Conservation (phyloP, 331 rosid species). For the Phaseolus coccineus region DNA sequence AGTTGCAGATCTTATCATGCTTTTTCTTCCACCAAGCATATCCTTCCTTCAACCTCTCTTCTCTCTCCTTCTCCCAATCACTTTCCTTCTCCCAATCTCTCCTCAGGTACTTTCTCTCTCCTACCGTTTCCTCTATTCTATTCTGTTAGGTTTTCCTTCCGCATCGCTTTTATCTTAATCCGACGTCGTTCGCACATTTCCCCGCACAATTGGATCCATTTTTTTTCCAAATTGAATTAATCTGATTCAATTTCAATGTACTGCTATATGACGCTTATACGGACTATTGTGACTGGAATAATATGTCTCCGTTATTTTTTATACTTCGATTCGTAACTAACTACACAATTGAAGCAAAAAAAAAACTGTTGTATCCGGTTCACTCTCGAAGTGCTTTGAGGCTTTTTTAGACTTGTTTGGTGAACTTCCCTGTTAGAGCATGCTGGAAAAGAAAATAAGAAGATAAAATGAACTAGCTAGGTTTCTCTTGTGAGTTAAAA, state of each 20-base stretch:
- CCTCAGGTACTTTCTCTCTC: constrained; percentile 55
- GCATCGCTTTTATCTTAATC: neutral
- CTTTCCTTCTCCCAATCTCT: constrained; percentile 39
- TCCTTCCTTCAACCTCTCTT: constrained; percentile 47
- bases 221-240: neutral
- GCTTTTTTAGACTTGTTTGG: neutral
- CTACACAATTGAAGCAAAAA: neutral
- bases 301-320: neutral
- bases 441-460: neutral
- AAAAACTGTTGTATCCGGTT: neutral
- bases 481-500: neutral
- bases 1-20: constrained; percentile 65
- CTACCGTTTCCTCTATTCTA: neutral
- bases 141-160: neutral
- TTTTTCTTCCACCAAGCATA: constrained; percentile 42
- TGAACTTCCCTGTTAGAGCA: neutral
- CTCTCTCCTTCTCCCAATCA: constrained; percentile 37
- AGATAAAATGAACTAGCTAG: neutral
- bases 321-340: neutral
- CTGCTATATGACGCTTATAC: neutral
- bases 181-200: neutral
- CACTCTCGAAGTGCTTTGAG: neutral
- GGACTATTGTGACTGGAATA: neutral
- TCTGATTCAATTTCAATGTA: neutral
- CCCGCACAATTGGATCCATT: neutral